Percentiles rank a stretch among this genome's conserved stretches.
phyloP scores from a whole-genome alignment of 2,329 filamentous ascomycete species.

The Fusarium redolens region DNA sequence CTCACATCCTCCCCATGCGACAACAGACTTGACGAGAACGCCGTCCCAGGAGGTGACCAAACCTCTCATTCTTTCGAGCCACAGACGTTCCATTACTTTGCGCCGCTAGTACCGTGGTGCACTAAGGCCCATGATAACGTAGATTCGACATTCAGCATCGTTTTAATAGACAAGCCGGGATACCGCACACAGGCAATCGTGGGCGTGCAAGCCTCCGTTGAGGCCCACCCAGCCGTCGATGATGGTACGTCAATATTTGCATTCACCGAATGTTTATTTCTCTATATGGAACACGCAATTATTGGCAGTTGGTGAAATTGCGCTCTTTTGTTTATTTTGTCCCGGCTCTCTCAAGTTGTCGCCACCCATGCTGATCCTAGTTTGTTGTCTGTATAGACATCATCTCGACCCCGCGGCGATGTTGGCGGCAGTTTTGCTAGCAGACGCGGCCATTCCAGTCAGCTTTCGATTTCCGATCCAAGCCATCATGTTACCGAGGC shows the following conservation, averaged over 20 bases:
- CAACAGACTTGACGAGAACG: slow-evolving; percentile 47
- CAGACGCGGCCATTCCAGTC: slow-evolving; percentile 68
- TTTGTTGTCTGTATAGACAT: slow-evolving; percentile 58
- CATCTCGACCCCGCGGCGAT: slow-evolving; percentile 66
- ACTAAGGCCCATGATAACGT: slow-evolving; percentile 46
- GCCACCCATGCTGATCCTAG: slow-evolving; percentile 40
- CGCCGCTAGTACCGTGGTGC: slow-evolving; percentile 43
- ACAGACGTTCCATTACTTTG: slow-evolving; percentile 33
- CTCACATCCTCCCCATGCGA: slow-evolving; percentile 49
- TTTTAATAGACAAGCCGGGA: slow-evolving; percentile 43
- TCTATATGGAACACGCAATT: background rate
- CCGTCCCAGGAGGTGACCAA: slow-evolving; percentile 49
- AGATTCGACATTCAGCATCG: slow-evolving; percentile 35
- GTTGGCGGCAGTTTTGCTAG: slow-evolving; percentile 67
- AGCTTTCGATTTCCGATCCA: slow-evolving; percentile 82
- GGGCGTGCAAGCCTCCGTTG: slow-evolving; percentile 51
- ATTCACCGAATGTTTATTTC: slow-evolving; percentile 3
- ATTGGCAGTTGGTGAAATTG: background rate
- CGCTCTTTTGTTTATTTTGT: slow-evolving; percentile 11
- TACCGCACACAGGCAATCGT: slow-evolving; percentile 43
- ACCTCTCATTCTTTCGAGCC: slow-evolving; percentile 43
- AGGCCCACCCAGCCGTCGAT: slow-evolving; percentile 57
- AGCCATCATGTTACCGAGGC: slow-evolving; percentile 95
- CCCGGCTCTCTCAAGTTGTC: slow-evolving; percentile 9
- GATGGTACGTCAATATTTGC: slow-evolving; percentile 58